Percentiles rank a stretch among this genome's conserved stretches.
phyloP scores from a whole-genome alignment of 305 asterid genomes.

The Solanum chacoense region DNA sequence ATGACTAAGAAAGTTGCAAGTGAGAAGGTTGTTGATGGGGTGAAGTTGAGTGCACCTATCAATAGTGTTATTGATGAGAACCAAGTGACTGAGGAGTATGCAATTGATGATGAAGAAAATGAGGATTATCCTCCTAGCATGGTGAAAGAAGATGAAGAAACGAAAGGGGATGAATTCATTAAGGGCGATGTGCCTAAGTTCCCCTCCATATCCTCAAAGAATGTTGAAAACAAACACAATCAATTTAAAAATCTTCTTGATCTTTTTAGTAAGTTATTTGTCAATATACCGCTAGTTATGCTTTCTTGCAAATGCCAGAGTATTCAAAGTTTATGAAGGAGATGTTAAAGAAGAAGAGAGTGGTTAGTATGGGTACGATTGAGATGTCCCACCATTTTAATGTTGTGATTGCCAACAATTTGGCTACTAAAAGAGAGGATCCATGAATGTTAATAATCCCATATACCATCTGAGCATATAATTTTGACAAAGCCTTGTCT shows the following conservation, averaged over 20 bases:
- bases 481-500: not conserved
- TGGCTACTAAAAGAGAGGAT: not conserved
- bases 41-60: not conserved
- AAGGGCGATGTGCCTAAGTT: not conserved
- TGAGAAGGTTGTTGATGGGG: not conserved
- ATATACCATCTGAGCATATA: not conserved
- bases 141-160: not conserved
- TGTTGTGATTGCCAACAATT: not conserved
- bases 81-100: not conserved
- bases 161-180: not conserved
- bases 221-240: not conserved
- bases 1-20: not conserved
- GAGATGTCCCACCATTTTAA: not conserved
- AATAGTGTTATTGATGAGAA: not conserved
- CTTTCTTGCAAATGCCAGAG: too few species aligned
- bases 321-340: not conserved
- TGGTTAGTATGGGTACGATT: not conserved
- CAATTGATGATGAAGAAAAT: not conserved
- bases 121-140: not conserved
- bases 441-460: not conserved
- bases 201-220: not conserved
- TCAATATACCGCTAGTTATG: not conserved
- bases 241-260: too few species aligned
- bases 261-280: not conserved
- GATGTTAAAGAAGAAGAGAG: not conserved